phyloP scores from a whole-genome alignment of 106 monocot species.

The Hemerocallis citrina region DNA sequence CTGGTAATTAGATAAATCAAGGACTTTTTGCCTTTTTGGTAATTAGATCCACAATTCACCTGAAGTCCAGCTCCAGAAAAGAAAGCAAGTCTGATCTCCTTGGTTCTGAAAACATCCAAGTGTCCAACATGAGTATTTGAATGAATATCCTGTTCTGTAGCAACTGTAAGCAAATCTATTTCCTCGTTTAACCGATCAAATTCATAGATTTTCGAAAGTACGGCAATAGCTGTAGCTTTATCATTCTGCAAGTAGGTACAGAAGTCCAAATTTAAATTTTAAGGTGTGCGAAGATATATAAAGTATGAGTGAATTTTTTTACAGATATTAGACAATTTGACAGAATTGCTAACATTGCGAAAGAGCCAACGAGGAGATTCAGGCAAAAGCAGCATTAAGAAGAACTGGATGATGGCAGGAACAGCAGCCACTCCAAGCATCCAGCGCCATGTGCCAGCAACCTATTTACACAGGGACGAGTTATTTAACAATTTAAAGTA shows the following conservation, averaged over 20 bases:
- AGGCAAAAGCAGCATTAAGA: slow-evolving; percentile 59
- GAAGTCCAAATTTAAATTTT: neutral
- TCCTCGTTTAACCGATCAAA: slow-evolving; percentile 57
- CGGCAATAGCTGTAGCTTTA: slow-evolving; percentile 46
- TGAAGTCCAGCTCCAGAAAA: slow-evolving; percentile 74
- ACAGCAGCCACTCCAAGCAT: slow-evolving; percentile 74
- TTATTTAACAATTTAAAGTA: slow-evolving; percentile 6
- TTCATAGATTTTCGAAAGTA: slow-evolving; percentile 67
- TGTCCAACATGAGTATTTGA: slow-evolving; percentile 21
- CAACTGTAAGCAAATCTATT: slow-evolving; percentile 42
- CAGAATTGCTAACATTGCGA: slow-evolving; percentile 29
- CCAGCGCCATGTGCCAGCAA: slow-evolving; percentile 79
- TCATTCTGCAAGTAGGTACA: slow-evolving; percentile 31
- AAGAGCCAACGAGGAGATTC: slow-evolving; percentile 84
- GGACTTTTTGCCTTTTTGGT: too few relatives aligned
- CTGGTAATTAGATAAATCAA: too few relatives aligned
- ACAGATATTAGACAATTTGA: neutral
- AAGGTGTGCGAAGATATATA: neutral
- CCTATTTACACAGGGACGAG: slow-evolving; percentile 20
- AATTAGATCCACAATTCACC: slow-evolving; percentile 23
- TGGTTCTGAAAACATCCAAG: slow-evolving; percentile 56
- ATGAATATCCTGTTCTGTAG: slow-evolving; percentile 28
- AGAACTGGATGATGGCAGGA: slow-evolving; percentile 67
- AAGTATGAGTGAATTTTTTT: too few relatives aligned
- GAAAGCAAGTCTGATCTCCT: slow-evolving; percentile 73